Evolutionary conservation across 129 eudicot species (phyloP).

Genomic region (Flaveria trinervia): DNA sequence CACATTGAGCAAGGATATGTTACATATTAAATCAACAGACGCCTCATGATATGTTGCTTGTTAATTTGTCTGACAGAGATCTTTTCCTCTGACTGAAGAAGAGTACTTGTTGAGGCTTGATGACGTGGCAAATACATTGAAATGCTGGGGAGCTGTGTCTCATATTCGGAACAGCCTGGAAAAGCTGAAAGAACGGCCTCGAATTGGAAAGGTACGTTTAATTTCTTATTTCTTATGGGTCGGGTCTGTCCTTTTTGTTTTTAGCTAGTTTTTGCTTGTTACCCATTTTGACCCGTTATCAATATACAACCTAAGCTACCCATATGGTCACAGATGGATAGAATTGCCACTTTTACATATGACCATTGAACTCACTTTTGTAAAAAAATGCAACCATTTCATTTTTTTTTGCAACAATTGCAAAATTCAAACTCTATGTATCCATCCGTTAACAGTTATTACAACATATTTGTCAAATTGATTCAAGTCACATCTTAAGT

Average conservation of each 20-base stretch:
- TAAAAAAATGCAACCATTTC: not conserved
- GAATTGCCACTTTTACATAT: not conserved
- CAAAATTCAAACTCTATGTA: not conserved
- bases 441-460: no score
- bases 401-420: not conserved
- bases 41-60: constrained; percentile 11
- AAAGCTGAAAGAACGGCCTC: constrained; percentile 84
- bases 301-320: not conserved
- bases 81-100: constrained; percentile 95
- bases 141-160: constrained; percentile 99
- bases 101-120: constrained; percentile 96
- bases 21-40: not conserved
- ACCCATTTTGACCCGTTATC: not conserved
- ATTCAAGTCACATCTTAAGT: no score
- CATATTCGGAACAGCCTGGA: constrained; percentile 83
- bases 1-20: constrained; percentile 3
- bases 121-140: constrained; percentile 91
- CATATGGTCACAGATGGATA: not conserved
- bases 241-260: not conserved
- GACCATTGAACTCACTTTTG: not conserved
- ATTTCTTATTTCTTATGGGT: not conserved
- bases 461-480: no score
- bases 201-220: constrained; percentile 84
- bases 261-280: not conserved
- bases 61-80: constrained; percentile 56